Evolutionary conservation across 495 filamentous ascomycete genomes (phyloP).

Genomic region (Penicillium alfredii): DNA sequence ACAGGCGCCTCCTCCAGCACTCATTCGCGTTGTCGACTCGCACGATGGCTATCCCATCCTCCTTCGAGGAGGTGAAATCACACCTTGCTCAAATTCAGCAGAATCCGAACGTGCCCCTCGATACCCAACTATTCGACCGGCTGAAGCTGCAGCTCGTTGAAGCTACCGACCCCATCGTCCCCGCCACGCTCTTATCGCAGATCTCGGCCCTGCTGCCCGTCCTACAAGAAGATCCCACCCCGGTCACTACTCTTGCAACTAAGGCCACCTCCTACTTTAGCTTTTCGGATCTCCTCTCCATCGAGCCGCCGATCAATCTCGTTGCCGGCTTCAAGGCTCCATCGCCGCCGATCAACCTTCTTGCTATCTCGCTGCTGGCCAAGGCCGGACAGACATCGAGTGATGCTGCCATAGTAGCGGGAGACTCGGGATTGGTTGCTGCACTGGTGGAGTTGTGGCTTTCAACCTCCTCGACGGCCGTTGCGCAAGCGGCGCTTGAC

Average conservation of each 20-base stretch:
- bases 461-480: constrained; percentile 59
- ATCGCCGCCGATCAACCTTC: constrained; percentile 59
- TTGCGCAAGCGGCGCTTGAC: constrained; percentile 62
- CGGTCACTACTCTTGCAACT: constrained; percentile 40
- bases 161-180: constrained; percentile 29
- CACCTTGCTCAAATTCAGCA: constrained; percentile 34
- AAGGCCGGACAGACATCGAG: constrained; percentile 58
- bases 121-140: constrained; percentile 34
- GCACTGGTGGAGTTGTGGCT: constrained; percentile 68
- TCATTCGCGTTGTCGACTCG: no score
- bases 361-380: constrained; percentile 62
- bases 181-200: constrained; percentile 38
- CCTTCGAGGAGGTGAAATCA: constrained; percentile 31
- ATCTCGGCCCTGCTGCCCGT: constrained; percentile 42
- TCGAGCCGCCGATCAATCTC: constrained; percentile 44
- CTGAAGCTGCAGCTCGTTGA: constrained; percentile 38
- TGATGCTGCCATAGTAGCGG: constrained; percentile 64
- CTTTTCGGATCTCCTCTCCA: constrained; percentile 39
- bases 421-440: constrained; percentile 54
- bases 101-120: constrained; percentile 32
- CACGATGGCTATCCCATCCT: constrained; percentile 36
- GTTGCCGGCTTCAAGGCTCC: constrained; percentile 52
- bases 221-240: constrained; percentile 47
- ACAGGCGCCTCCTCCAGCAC: no score
- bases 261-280: constrained; percentile 33